phyloP scores from a whole-genome alignment of 345 rosid species.

The Gynandropsis gynandra region DNA sequence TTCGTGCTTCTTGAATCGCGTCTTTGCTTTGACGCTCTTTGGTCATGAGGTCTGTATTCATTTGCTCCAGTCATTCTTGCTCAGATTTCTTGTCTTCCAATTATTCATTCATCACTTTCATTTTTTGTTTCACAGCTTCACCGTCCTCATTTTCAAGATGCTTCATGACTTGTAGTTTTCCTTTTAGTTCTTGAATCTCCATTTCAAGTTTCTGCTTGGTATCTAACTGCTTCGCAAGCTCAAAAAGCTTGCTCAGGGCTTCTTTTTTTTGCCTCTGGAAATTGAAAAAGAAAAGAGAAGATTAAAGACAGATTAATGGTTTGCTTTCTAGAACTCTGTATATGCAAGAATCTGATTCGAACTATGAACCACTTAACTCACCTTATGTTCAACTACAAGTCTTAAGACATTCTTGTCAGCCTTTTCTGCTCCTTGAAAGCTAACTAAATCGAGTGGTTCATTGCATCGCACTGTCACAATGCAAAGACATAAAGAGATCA shows the following conservation, averaged over 20 bases:
- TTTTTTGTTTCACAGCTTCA: too few species aligned
- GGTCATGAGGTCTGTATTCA: constrained; percentile 20
- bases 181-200: too few species aligned
- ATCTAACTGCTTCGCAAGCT: constrained; percentile 58
- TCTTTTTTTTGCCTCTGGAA: constrained; percentile 76
- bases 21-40: constrained; percentile 38
- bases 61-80: constrained; percentile 22
- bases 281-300: constrained; percentile 12
- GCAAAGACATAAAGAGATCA: constrained; percentile 11
- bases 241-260: constrained; percentile 47
- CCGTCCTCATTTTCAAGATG: too few species aligned
- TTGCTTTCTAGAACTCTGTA: neutral
- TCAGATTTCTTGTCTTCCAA: constrained; percentile 47
- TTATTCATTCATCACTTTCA: too few species aligned
- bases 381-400: constrained; percentile 83
- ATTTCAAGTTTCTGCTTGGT: constrained; percentile 74
- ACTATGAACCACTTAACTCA: constrained; percentile 19
- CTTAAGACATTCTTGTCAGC: constrained; percentile 62
- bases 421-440: constrained; percentile 75
- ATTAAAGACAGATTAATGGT: constrained; percentile 2
- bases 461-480: constrained; percentile 43
- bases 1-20: constrained; percentile 31
- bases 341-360: too few species aligned
- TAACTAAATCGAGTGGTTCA: constrained; percentile 54
- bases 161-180: too few species aligned